phyloP scores from a whole-genome alignment of 2,329 filamentous ascomycete genomes.

The Fusarium avenaceum region DNA sequence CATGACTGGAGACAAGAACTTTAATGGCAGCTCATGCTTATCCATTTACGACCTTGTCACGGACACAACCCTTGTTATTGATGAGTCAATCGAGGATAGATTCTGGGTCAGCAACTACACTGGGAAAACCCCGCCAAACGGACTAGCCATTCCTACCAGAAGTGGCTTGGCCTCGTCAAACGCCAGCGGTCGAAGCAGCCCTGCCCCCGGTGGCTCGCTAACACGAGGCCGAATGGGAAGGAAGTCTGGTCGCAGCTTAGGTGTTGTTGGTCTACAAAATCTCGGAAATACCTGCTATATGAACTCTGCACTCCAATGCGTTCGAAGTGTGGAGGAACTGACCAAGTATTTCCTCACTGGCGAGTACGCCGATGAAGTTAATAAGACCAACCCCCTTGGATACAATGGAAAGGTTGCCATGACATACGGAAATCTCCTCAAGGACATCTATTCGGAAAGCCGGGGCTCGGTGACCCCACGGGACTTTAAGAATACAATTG shows the following conservation, averaged over 20 bases:
- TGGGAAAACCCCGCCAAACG: slow-evolving; percentile 51
- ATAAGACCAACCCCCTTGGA: slow-evolving; percentile 85
- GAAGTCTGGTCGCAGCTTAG: slow-evolving; percentile 77
- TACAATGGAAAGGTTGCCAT: slow-evolving; percentile 90
- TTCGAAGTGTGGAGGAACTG: slow-evolving; percentile 92
- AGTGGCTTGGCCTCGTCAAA: slow-evolving; percentile 48
- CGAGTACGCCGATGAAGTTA: slow-evolving; percentile 84
- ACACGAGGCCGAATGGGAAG: slow-evolving; percentile 80
- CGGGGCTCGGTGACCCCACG: slow-evolving; percentile 80
- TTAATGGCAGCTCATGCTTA: slow-evolving; percentile 80
- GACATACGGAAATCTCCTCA: slow-evolving; percentile 81
- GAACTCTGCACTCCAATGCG: slow-evolving; percentile 96
- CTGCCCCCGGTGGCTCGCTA: slow-evolving; percentile 69
- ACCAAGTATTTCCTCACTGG: slow-evolving; percentile 89
- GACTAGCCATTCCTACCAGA: slow-evolving; percentile 55
- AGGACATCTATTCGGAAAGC: slow-evolving; percentile 81
- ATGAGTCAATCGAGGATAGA: slow-evolving; percentile 76
- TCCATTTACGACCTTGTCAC: slow-evolving; percentile 76
- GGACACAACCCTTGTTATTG: slow-evolving; percentile 83
- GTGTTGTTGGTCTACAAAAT: slow-evolving; percentile 87
- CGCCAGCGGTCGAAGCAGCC: slow-evolving; percentile 77
- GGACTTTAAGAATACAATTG: slow-evolving; percentile 85
- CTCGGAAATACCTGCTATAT: slow-evolving; percentile 99
- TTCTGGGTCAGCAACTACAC: slow-evolving; percentile 68
- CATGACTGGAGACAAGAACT: slow-evolving; percentile 78